phyloP scores from a whole-genome alignment of 2,329 filamentous ascomycete species.

The Scytalidium lignicola region DNA sequence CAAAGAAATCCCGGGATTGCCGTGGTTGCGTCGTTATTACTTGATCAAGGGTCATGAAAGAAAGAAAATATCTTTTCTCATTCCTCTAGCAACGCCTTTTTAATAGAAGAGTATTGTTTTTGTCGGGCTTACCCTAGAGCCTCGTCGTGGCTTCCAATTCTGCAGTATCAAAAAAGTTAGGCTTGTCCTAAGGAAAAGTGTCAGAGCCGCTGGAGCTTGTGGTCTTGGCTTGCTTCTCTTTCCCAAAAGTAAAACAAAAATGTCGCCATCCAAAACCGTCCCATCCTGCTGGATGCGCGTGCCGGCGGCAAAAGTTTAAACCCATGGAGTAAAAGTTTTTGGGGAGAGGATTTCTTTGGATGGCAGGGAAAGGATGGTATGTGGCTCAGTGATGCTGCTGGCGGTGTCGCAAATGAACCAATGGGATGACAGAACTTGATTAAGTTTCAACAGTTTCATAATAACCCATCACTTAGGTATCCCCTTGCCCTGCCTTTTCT shows the following conservation, averaged over 20 bases:
- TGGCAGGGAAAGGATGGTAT: neutral
- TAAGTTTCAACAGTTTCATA: neutral
- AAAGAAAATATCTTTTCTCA: no score
- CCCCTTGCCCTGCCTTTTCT: neutral
- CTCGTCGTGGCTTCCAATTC: no score
- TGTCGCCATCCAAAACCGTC: neutral
- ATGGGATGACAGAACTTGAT: neutral
- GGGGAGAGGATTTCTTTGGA: neutral
- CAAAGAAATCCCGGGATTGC: neutral
- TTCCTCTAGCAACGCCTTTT: no score
- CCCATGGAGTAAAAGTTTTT: no score
- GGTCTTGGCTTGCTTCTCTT: neutral
- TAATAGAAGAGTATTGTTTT: no score
- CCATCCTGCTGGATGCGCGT: neutral
- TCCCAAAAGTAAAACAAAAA: neutral
- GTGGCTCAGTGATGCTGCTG: neutral
- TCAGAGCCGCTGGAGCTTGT: neutral
- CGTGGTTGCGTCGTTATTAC: neutral
- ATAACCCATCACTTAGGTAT: neutral
- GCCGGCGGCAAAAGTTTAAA: neutral
- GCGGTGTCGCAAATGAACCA: neutral
- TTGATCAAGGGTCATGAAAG: neutral
- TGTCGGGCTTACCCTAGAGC: no score
- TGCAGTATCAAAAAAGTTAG: no score
- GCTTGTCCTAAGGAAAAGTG: no score